These are phyloP conservation scores for Amphibolis antarctica DNA, from an alignment of 106 monocot species.

Conservation along the genomic window DNA sequence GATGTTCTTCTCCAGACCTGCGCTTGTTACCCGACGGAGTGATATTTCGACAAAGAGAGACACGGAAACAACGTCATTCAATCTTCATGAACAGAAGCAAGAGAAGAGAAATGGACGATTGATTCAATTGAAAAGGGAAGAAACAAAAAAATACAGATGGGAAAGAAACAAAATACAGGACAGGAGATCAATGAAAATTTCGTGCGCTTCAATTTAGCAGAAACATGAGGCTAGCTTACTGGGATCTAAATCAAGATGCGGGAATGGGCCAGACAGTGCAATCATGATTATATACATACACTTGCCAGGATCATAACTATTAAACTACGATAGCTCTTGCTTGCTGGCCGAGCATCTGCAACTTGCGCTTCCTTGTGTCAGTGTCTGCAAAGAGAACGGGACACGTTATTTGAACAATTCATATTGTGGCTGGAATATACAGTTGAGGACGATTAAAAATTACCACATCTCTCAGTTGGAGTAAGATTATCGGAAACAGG, in stretches of 20 bases:
- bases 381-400: not conserved
- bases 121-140: too few species aligned
- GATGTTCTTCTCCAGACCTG: too few species aligned
- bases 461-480: not conserved
- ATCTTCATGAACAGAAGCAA: too few species aligned
- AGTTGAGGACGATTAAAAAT: not conserved
- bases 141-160: not conserved
- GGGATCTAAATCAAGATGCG: not conserved
- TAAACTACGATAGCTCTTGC: not conserved
- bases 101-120: not conserved
- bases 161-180: not conserved
- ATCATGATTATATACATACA: not conserved
- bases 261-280: not conserved
- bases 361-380: slow-evolving; percentile 3
- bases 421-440: not conserved
- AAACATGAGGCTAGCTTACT: not conserved
- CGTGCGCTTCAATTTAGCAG: not conserved
- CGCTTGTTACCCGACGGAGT: too few species aligned
- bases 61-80: too few species aligned
- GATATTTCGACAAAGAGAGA: too few species aligned
- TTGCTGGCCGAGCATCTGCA: slow-evolving; percentile 4
- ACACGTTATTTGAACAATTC: not conserved
- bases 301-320: too few species aligned
- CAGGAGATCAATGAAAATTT: not conserved
- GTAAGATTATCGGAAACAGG: not conserved